phyloP scores from a whole-genome alignment of 176 grass and related monocot species.

The Oryza coarctata region DNA sequence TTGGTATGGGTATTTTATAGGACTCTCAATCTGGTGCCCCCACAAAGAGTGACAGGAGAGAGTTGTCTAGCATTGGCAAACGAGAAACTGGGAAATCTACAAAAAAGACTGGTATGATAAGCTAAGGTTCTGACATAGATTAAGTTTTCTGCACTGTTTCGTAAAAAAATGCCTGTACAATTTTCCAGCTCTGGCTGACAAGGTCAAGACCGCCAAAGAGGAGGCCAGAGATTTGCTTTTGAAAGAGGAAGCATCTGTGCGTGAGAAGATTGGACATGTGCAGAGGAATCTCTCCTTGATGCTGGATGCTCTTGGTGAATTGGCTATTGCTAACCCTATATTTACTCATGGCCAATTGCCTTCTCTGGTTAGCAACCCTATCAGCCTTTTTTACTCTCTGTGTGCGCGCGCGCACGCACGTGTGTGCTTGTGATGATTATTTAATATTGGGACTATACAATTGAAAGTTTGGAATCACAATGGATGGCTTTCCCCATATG shows the following conservation, averaged over 20 bases:
- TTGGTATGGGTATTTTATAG: slow-evolving; percentile 49
- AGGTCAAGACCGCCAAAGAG: slow-evolving; percentile 93
- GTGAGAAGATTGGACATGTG: slow-evolving; percentile 68
- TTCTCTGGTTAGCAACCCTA: slow-evolving; percentile 60
- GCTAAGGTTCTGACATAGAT: slow-evolving; percentile 3
- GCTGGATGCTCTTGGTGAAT: slow-evolving; percentile 80
- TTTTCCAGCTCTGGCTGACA: slow-evolving; percentile 63
- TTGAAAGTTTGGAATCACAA: not conserved
- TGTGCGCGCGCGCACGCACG: no score
- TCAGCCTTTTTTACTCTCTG: slow-evolving; percentile 4
- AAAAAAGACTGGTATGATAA: slow-evolving; percentile 69
- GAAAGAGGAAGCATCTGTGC: slow-evolving; percentile 80
- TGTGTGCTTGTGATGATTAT: not conserved
- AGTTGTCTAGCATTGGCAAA: slow-evolving; percentile 51
- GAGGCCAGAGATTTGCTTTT: slow-evolving; percentile 83
- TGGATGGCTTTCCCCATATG: not conserved
- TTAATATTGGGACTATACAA: not conserved
- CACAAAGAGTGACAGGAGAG: slow-evolving; percentile 65
- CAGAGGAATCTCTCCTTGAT: slow-evolving; percentile 82
- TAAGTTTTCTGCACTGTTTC: not conserved
- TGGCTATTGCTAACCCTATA: slow-evolving; percentile 90
- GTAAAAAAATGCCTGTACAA: not conserved
- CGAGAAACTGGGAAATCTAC: slow-evolving; percentile 67
- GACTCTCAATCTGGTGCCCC: slow-evolving; percentile 41
- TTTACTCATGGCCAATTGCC: slow-evolving; percentile 93